Conservation (phyloP, 2,329 filamentous ascomycete species). For the Pseudogymnoascus destructans region DNA sequence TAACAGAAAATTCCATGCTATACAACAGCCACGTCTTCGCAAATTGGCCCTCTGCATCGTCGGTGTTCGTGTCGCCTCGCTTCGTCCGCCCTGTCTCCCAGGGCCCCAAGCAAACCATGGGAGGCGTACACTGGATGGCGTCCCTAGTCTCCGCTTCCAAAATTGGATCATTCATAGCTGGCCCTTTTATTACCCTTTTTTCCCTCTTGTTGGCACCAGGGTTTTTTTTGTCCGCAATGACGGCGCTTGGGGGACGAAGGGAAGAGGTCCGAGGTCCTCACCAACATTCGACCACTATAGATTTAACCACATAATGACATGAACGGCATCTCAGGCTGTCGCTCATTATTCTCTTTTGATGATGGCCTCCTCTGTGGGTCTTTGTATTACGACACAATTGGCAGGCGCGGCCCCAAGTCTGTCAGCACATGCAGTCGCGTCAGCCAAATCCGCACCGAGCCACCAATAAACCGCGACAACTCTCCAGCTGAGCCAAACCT, state of each 20-base stretch:
- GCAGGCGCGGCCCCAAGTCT: not conserved
- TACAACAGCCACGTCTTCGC: not conserved
- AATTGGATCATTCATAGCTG: slow-evolving; percentile 1
- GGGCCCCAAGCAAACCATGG: slow-evolving; percentile 1
- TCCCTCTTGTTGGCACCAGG: not conserved
- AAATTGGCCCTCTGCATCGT: not conserved
- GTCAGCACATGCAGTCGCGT: slow-evolving; percentile 7
- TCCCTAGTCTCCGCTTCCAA: slow-evolving; percentile 7
- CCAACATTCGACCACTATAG: slow-evolving; percentile 5
- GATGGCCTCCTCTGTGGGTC: slow-evolving; percentile 1
- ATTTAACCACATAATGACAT: slow-evolving; percentile 5
- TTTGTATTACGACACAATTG: not conserved
- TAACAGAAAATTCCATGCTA: not conserved
- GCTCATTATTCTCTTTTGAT: slow-evolving; percentile 2
- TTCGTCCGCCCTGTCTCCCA: slow-evolving; percentile 2
- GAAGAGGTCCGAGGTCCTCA: slow-evolving; percentile 1
- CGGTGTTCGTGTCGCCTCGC: not conserved
- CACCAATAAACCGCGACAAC: not conserved
- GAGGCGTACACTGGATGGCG: not conserved
- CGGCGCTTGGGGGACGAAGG: not conserved
- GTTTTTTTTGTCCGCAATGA: not conserved
- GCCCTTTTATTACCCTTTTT: slow-evolving; percentile 8
- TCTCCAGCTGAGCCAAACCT: not conserved
- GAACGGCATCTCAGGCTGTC: not conserved
- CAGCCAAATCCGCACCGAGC: not conserved